Base-by-base conservation (phyloP, 169 alveolate genomes). In the Cryptosporidium viatorum region DNA sequence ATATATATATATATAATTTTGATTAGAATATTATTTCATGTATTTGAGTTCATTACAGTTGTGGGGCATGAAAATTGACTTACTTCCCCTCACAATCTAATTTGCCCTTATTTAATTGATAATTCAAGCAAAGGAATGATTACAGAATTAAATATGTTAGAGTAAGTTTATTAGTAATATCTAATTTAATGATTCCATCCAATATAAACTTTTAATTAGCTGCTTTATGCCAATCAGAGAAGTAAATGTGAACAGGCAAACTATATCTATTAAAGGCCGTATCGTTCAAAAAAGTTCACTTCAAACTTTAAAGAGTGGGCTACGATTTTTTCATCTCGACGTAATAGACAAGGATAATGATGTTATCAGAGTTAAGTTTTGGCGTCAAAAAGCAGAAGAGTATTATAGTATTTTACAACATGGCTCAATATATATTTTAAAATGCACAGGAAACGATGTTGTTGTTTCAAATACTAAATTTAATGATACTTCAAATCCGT, bases 361-460 rank as follows among this genome's bases (percentile, higher is more conserved):
- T 65, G 68, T 65, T 7, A 80, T 80, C 18, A 80, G 75, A 80
- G 35, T 80, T 12, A 80, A 80, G 45, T 80, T 80, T 33, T 80
- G 89, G 89, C 74, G 89, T 59, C 55, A 80, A 29, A 80, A 65
- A 33, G 89, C 89, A 23, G 89, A 80, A n/a, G 89, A 80, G 35
- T 80, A 80, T 48, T 65, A 80, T 62, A n/a, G 43, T 62, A 60
- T 62, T 12, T 41, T 80, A 45, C 70, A 80, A n/a, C 68, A 41
- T 21, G 89, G 89, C 12, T 59, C 73, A n/a, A 80, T 80, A 18
- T 80, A 80, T 23, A 65, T 80, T n/a, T 65, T 80, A 23, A 80
- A 80, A 33, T 80, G 89, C 70, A 80, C 89, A 5, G 89, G 89
- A 60, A 80, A 52, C 45, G 89, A 80, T 74, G 86, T 74, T 39